Percentiles rank a stretch among this genome's conserved stretches.
Conservation (phyloP, 2,329 filamentous ascomycete genomes). For the Scedosporium dehoogii region DNA sequence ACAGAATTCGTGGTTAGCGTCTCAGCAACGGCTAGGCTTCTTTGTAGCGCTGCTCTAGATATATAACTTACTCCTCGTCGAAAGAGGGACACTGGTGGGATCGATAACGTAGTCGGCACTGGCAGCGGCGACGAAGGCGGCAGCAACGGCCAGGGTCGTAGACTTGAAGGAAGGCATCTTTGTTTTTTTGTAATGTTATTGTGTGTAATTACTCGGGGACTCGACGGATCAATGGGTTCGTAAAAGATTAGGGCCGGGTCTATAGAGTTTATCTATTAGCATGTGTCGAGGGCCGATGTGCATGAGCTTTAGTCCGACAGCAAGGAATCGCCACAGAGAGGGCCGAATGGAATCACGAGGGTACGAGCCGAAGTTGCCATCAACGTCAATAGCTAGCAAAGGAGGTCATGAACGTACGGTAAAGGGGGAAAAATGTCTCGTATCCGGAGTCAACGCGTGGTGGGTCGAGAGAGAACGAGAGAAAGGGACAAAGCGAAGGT, state of each 20-base stretch:
- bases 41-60: not conserved
- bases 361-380: not conserved
- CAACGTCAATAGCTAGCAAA: not conserved
- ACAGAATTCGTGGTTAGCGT: not conserved
- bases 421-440: conserved; percentile 8
- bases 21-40: not conserved
- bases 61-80: conserved; percentile 41
- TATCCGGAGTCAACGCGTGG: not conserved
- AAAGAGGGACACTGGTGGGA: conserved; percentile 45
- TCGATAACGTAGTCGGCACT: conserved; percentile 52
- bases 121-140: conserved; percentile 40
- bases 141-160: conserved; percentile 42
- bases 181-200: not conserved
- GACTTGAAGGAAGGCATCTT: conserved; percentile 47
- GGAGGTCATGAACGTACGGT: conserved; percentile 8
- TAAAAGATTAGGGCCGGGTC: not conserved
- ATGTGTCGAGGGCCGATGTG: not conserved
- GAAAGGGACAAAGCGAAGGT: not conserved
- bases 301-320: not conserved
- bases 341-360: not conserved
- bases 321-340: not conserved
- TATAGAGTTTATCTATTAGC: not conserved
- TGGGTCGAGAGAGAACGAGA: not conserved
- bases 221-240: not conserved
- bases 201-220: not conserved